Evolutionary conservation across 306 rosid species (phyloP), one percentile per base, ranked within the genome.

Genomic region (Lupinus albus): DNA sequence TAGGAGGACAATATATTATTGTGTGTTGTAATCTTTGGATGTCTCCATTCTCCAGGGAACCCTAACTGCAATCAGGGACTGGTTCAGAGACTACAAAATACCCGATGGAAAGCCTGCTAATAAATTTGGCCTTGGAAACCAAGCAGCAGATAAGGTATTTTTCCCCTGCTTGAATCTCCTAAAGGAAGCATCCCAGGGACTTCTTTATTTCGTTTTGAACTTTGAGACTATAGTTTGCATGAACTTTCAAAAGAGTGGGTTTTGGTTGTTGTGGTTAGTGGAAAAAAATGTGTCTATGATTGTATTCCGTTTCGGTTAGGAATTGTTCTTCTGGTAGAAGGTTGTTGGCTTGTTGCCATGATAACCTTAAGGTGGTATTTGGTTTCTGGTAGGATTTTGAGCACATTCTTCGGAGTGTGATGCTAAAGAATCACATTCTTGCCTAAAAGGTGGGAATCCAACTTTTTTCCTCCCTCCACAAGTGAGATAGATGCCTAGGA

Each of bases 101-200:
- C 97, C 97, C 53, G 97, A 92, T 76, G 97, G 97, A 65, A 92
- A 92, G 78, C 96, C 96, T 61, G 97, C 97, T 55, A 92, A 92
- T 84, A 87, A 75, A 69, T 92, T 92, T 84, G 97, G 97, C 69
- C 96, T 92, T 45, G 96, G 95, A 48, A 89, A 89, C 90, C 73
- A 82, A 76, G 88, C 97, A 20, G 90, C 88, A 50, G 75, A 87
- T 79, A 92, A 84, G 96, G 97, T 92, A 82, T 49, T 28, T 66
- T 66, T 54, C 35, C 28, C 35, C 28, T 30, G 46, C 21, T 14
- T 10, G 42, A 54, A 58, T 58, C 42, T 75, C 57, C 54, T 49
- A 12, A 35, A 63, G 6, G 11, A 25, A 50, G 46, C 32, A 8
- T 66, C 57, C 28, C n/a, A n/a, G 21, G 25, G 21, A 62, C 56